These are phyloP conservation scores for Taxawa tesnikishii DNA, from an alignment of 2,329 filamentous ascomycete species.

Conservation along the genomic window DNA sequence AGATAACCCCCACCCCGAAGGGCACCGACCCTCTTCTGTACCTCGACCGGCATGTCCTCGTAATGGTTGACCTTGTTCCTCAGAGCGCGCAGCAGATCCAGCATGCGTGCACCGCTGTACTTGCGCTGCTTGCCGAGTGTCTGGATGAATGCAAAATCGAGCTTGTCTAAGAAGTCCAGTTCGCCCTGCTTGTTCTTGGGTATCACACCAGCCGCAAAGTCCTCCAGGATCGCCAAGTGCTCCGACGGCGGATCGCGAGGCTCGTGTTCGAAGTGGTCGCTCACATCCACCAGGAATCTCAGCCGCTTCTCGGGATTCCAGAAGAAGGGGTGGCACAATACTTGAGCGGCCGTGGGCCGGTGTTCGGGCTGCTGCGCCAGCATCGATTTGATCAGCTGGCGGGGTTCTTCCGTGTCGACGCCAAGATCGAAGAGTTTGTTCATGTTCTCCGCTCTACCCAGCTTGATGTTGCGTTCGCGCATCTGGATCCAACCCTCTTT, in stretches of 20 bases:
- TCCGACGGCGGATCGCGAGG: conserved; percentile 67
- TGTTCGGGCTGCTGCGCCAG: conserved; percentile 50
- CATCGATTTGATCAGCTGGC: conserved; percentile 80
- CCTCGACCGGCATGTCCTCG: conserved; percentile 78
- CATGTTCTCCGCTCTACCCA: conserved; percentile 65
- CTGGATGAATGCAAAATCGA: conserved; percentile 76
- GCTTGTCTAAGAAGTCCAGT: conserved; percentile 62
- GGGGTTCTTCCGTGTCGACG: conserved; percentile 74
- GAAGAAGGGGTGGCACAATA: conserved; percentile 93
- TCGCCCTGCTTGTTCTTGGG: conserved; percentile 43
- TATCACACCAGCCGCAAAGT: conserved; percentile 26
- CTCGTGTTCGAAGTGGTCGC: conserved; percentile 92
- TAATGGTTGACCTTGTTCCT: conserved; percentile 98
- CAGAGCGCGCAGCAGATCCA: conserved; percentile 79
- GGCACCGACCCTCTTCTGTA: conserved; percentile 61
- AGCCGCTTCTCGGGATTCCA: conserved; percentile 84
- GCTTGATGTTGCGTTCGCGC: conserved; percentile 90
- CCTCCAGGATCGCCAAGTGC: conserved; percentile 48
- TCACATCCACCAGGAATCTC: conserved; percentile 88
- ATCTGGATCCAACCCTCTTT: conserved; percentile 78
- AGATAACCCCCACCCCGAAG: conserved; percentile 66
- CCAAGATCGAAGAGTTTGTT: conserved; percentile 33
- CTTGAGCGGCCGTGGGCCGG: conserved; percentile 61
- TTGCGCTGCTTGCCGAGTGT: conserved; percentile 89
- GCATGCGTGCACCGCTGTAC: conserved; percentile 70